These are phyloP conservation scores for Amanita pseudoporphyria DNA, from an alignment of 768 basidiomycete species.

Conservation along the genomic window DNA sequence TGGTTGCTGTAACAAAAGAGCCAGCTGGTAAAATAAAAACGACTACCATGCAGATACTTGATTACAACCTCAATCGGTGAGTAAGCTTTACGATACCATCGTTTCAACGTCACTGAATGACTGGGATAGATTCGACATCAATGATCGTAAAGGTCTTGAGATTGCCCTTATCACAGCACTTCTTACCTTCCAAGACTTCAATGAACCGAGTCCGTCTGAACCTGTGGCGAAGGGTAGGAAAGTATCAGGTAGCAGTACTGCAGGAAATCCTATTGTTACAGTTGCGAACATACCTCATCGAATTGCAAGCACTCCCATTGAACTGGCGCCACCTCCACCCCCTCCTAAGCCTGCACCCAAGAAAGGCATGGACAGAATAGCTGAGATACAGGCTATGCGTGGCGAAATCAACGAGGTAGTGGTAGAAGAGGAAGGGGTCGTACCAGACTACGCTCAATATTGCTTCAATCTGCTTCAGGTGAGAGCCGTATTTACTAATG, in stretches of 20 bases:
- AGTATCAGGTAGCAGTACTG: neutral
- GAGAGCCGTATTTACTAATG: slow-evolving; percentile 10
- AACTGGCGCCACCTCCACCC: slow-evolving; percentile 28
- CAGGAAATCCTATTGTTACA: slow-evolving; percentile 3
- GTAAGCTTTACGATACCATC: slow-evolving; percentile 6
- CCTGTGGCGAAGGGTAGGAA: neutral
- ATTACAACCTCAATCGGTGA: slow-evolving; percentile 78
- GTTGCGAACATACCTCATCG: slow-evolving; percentile 10
- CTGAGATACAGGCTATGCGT: slow-evolving; percentile 55
- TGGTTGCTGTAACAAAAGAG: slow-evolving; percentile 77
- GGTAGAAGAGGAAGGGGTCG: slow-evolving; percentile 52
- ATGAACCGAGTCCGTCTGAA: slow-evolving; percentile 21
- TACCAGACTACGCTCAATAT: slow-evolving; percentile 62
- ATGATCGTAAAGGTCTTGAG: slow-evolving; percentile 80
- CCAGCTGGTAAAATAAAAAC: slow-evolving; percentile 57
- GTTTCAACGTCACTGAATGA: neutral
- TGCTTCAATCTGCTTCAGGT: slow-evolving; percentile 57
- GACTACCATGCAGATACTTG: slow-evolving; percentile 62
- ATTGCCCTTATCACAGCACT: slow-evolving; percentile 71
- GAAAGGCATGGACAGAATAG: slow-evolving; percentile 58
- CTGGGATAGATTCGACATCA: slow-evolving; percentile 60
- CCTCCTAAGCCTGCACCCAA: slow-evolving; percentile 59
- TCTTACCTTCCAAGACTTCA: slow-evolving; percentile 67
- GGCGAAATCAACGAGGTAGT: slow-evolving; percentile 72
- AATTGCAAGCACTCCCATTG: slow-evolving; percentile 7